A percentile compares a stretch with the other conserved stretches of the same genome.
Evolutionary conservation across 371 early-diverging fungal genomes (phyloP).

Genomic region (Syncephalastrum sp.): DNA sequence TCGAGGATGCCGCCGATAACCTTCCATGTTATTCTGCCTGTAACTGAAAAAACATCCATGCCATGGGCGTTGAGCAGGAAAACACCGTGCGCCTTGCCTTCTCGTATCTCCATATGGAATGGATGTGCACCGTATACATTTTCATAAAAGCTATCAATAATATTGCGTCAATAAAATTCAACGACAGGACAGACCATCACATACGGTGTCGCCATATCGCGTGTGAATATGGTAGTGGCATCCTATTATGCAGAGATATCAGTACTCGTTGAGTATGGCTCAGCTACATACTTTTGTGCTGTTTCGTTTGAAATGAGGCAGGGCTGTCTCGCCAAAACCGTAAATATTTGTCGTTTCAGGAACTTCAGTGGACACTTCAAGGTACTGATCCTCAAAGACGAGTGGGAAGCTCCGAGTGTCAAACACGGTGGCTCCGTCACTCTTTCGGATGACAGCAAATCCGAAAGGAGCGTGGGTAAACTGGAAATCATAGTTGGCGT

Average conservation of each 20-base stretch:
- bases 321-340: slow-evolving; percentile 69
- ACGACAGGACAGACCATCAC: slow-evolving; percentile 5
- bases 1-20: slow-evolving; percentile 70
- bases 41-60: slow-evolving; percentile 68
- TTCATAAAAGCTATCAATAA: slow-evolving; percentile 29
- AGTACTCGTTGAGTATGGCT: background rate
- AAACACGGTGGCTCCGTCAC: slow-evolving; percentile 49
- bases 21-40: slow-evolving; percentile 60
- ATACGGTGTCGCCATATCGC: slow-evolving; percentile 56
- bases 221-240: slow-evolving; percentile 50
- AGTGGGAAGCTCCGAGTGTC: slow-evolving; percentile 57
- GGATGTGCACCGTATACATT: slow-evolving; percentile 76
- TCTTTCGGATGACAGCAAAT: slow-evolving; percentile 52
- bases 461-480: slow-evolving; percentile 53
- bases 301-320: slow-evolving; percentile 45
- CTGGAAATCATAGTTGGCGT: slow-evolving; percentile 42
- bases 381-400: slow-evolving; percentile 69
- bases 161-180: background rate
- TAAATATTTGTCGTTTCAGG: slow-evolving; percentile 63
- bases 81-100: slow-evolving; percentile 56
- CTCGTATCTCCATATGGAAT: slow-evolving; percentile 68
- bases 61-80: slow-evolving; percentile 68
- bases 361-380: slow-evolving; percentile 57
- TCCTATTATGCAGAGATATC: slow-evolving; percentile 9
- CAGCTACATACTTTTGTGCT: slow-evolving; percentile 11